Percentiles rank a stretch among this genome's conserved stretches.
These are phyloP conservation scores for Aspergillus pseudoglaucus DNA, from an alignment of 2,329 filamentous ascomycete genomes.

Conservation along the genomic window DNA sequence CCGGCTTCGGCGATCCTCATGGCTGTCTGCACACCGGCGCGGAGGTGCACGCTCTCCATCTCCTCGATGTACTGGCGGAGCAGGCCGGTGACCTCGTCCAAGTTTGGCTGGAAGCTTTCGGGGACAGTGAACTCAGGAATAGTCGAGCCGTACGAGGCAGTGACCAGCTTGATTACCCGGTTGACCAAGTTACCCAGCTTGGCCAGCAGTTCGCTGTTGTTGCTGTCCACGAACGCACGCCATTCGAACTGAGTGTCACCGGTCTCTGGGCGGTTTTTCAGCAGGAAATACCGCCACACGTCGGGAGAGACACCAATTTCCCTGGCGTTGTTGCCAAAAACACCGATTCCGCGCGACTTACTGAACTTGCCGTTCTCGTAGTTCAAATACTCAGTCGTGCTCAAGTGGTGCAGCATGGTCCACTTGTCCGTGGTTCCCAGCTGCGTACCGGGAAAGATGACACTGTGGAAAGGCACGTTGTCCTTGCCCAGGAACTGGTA, in stretches of 20 bases:
- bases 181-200: constrained; percentile 70
- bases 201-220: constrained; percentile 81
- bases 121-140: constrained; percentile 36
- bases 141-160: constrained; percentile 59
- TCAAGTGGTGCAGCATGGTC: constrained; percentile 84
- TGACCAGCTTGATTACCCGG: constrained; percentile 65
- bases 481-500: constrained; percentile 97
- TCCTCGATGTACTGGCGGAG: constrained; percentile 53
- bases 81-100: constrained; percentile 44
- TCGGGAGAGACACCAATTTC: constrained; percentile 77
- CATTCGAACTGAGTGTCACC: constrained; percentile 87
- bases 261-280: constrained; percentile 77
- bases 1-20: constrained; percentile 54
- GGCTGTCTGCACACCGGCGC: constrained; percentile 48
- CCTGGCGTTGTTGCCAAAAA: constrained; percentile 84
- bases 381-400: constrained; percentile 83
- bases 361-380: constrained; percentile 89
- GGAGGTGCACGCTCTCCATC: constrained; percentile 56
- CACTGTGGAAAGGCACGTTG: constrained; percentile 79
- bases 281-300: constrained; percentile 90
- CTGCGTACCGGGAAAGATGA: constrained; percentile 85
- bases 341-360: constrained; percentile 81
- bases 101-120: constrained; percentile 33
- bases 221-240: constrained; percentile 72
- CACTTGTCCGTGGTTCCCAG: constrained; percentile 77